A percentile compares a stretch with the other conserved stretches of the same genome.
These are phyloP conservation scores for Neurospora sp. DNA, from an alignment of 495 filamentous ascomycete genomes.

Conservation along the genomic window DNA sequence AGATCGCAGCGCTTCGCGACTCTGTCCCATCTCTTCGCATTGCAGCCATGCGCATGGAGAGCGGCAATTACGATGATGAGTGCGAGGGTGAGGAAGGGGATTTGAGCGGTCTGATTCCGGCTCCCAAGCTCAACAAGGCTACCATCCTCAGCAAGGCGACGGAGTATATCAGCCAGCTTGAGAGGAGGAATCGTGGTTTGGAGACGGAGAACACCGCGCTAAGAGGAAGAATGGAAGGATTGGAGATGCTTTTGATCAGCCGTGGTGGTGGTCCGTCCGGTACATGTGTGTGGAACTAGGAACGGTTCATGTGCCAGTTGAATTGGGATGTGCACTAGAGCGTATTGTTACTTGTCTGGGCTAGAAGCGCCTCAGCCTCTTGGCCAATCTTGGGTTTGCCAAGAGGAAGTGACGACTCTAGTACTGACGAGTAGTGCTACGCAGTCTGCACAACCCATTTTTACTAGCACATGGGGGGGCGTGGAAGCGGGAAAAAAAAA, in stretches of 20 bases:
- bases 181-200: slow-evolving; percentile 60
- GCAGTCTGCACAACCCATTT: neutral
- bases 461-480: neutral
- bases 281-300: neutral
- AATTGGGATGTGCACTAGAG: neutral
- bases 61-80: slow-evolving; percentile 3
- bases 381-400: neutral
- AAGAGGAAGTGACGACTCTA: neutral
- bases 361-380: neutral
- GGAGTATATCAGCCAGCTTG: slow-evolving; percentile 79
- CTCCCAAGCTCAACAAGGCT: slow-evolving; percentile 36
- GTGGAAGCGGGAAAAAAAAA: neutral
- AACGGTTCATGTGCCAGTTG: neutral
- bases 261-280: neutral
- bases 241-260: slow-evolving; percentile 48
- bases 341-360: neutral
- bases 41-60: slow-evolving; percentile 16
- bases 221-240: slow-evolving; percentile 49
- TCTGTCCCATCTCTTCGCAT: slow-evolving; percentile 33
- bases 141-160: slow-evolving; percentile 78
- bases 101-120: slow-evolving; percentile 4
- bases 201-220: slow-evolving; percentile 64
- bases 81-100: slow-evolving; percentile 10
- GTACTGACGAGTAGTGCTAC: neutral
- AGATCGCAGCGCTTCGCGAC: slow-evolving; percentile 37